Evolutionary conservation across 352 stramenopile species (phyloP).

Genomic region (Saprolegnia parasitica): DNA sequence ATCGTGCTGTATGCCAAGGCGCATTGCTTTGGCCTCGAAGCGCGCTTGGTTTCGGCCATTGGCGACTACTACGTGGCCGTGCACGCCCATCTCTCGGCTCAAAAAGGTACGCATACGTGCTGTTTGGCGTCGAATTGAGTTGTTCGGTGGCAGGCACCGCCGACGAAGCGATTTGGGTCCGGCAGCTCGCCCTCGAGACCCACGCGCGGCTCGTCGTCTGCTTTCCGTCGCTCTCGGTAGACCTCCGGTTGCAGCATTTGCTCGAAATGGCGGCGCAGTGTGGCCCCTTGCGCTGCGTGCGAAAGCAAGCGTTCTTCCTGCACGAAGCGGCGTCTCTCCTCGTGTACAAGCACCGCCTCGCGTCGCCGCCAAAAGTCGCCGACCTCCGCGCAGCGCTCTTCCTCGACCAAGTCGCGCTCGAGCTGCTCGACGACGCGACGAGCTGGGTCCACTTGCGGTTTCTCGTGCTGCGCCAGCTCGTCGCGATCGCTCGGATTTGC

Average conservation of each 20-base stretch:
- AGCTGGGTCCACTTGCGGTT: conserved; percentile 68
- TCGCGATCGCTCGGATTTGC: conserved; percentile 56
- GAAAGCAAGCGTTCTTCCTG: conserved; percentile 46
- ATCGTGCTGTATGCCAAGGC: conserved; percentile 60
- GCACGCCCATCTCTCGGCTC: conserved; percentile 32
- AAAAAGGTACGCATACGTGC: conserved; percentile 25
- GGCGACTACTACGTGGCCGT: conserved; percentile 66
- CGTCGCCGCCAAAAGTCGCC: conserved; percentile 34
- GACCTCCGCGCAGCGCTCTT: conserved; percentile 58
- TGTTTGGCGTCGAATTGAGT: background rate
- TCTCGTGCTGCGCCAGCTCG: conserved; percentile 69
- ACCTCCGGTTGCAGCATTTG: conserved; percentile 42
- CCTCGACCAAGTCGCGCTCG: conserved; percentile 42
- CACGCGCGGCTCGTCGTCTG: conserved; percentile 53
- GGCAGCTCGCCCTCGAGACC: conserved; percentile 62
- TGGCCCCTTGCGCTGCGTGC: conserved; percentile 38
- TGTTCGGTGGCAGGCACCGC: conserved; percentile 4
- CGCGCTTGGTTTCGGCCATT: conserved; percentile 58
- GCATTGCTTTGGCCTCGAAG: conserved; percentile 63
- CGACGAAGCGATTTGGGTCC: conserved; percentile 59
- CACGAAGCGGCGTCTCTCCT: conserved; percentile 61
- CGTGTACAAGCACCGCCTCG: conserved; percentile 18
- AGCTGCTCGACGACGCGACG: conserved; percentile 21
- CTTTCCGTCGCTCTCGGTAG: conserved; percentile 49
- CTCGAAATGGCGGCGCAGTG: conserved; percentile 57